Evolutionary conservation across 1,284 basidiomycete species (phyloP).

Genomic region (Sporisorium reilianum): DNA sequence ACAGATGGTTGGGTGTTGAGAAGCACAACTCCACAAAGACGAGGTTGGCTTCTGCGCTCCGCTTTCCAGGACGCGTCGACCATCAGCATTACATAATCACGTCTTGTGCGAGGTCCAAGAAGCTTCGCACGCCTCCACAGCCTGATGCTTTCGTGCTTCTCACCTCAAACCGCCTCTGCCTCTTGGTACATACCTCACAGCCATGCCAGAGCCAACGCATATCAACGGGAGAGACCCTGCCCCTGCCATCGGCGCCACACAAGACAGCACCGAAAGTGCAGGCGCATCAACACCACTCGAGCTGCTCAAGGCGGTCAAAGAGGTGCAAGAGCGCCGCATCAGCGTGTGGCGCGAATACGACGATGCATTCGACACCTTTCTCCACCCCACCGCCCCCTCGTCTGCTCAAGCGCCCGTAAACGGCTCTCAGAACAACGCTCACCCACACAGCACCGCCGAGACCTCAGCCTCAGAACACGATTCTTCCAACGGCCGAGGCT

Average conservation of each 20-base stretch:
- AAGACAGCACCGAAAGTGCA: background rate
- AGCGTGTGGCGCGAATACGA: slow-evolving; percentile 57
- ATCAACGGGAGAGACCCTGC: slow-evolving; percentile 1
- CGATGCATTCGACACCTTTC: slow-evolving; percentile 47
- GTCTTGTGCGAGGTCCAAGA: background rate
- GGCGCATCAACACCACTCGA: slow-evolving; percentile 25
- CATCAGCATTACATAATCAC: slow-evolving; percentile 37
- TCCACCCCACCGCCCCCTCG: slow-evolving; percentile 9
- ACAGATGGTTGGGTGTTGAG: slow-evolving; percentile 6
- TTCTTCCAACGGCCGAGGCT: slow-evolving; percentile 5
- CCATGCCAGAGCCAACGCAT: slow-evolving; percentile 22
- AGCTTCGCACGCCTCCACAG: slow-evolving; percentile 40
- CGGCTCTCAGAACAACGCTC: slow-evolving; percentile 21
- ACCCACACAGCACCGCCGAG: background rate
- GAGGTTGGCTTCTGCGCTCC: background rate
- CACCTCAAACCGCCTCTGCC: too few relatives aligned
- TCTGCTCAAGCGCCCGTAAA: slow-evolving; percentile 14
- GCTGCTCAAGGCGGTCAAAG: slow-evolving; percentile 48
- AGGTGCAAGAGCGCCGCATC: slow-evolving; percentile 53
- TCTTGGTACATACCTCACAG: background rate
- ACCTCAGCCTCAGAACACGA: background rate
- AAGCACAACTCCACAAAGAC: slow-evolving; percentile 11
- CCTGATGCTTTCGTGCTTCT: background rate
- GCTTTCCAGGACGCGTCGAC: background rate
- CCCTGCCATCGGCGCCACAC: background rate